Base-by-base conservation (phyloP, 257 asterid species). In the Scutellaria minor region DNA sequence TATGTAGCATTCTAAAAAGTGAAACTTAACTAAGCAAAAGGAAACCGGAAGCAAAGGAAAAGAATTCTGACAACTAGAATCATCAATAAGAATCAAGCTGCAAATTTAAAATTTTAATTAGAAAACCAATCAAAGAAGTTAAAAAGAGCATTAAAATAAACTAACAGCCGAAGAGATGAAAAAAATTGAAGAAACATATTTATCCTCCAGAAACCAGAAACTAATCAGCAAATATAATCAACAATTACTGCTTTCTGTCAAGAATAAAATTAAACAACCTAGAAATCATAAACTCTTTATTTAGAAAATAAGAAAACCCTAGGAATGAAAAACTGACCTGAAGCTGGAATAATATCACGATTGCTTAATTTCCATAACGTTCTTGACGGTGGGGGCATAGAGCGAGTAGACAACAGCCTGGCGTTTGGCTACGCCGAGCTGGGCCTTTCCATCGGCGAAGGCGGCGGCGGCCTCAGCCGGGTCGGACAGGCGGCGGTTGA, bases 381-480 rank as follows among this genome's bases (percentile, higher is more conserved):
- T 94, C 81, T 90, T 95, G 66, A 75, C 74, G 52, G 77, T 68
- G 13, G 99, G 92, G 13, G 96, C 82, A 41, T 91, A 90, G 74
- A 87, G 96, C 9, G 94, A 83, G 79, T 95, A 90, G 57, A 95
- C 84, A 10, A 90, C 14, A 50, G 94, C 92, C 86, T 95, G 99
- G 31, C 98, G 82, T 72, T 88, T 85, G 66, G 95, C 97, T 13
- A 95, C 80, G 56, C 72, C 89, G 37, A 95, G 98, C 86, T 91
- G 95, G 12, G 92, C 74, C 75, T 85, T 85, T 1, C 99, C 98
- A 12, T 95, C 95, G 50, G 91, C 66, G 67, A 84, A 87, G 76
- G 97, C 96, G 59, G 91, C 84, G 56, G 86, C 73, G 7, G 77
- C 78, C 70, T 64, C 82, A 35, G 84, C 69, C 0, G 91, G 85